Base-by-base conservation (phyloP, 2,329 filamentous ascomycete genomes). In the Aspergillus pseudonomiae region DNA sequence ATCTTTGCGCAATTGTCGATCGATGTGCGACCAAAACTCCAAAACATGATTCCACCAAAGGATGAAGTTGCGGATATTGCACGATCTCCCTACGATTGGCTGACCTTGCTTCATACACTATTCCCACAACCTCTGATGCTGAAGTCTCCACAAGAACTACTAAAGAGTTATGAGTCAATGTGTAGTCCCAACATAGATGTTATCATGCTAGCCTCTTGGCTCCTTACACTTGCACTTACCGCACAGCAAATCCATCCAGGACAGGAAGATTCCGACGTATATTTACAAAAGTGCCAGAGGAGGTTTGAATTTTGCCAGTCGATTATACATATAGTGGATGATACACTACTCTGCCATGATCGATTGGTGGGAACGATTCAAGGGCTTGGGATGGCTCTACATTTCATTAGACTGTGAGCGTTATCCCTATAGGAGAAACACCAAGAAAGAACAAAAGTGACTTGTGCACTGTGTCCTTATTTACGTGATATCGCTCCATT, bases 371-470 rank as follows among this genome's bases (percentile, higher is more conserved):
- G 63, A 16, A 67, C 63, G 4, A 34, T 61, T 10, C 28, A 62
- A 26, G 67, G 63, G 4, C 58, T 69, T 12, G 63, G 58, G 21
- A 74, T 74, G 57, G 73, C 69, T 2, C 57, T 80, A 26, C 70
- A 77, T 32, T 78, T 73, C 60, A 59, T 75, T 34, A 71, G 78
- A 62, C 70, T 80, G 74, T 79, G 66, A 71, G 77, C 50, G 9
- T 28, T n/a, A 53, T 28, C 19, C 21, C 19, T n/a, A 3, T 7
- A 6, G 39, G 3, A 41, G 39, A 19, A 41, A 16, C 2, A n/a
- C 7, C 19, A 9, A n/a, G 36, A 41, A 41, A 41, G 16, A n/a
- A 1, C 6, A 14, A 14, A 46, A 67, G 6, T 52, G 26, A 46
- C 48, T 48, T 26, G 6, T 52, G 12, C 54, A 34, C 45, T 12